A percentile compares a stretch with the other conserved stretches of the same genome.
These are phyloP conservation scores for Penicillium sp. DNA, from an alignment of 2,329 filamentous ascomycete species.

Conservation along the genomic window DNA sequence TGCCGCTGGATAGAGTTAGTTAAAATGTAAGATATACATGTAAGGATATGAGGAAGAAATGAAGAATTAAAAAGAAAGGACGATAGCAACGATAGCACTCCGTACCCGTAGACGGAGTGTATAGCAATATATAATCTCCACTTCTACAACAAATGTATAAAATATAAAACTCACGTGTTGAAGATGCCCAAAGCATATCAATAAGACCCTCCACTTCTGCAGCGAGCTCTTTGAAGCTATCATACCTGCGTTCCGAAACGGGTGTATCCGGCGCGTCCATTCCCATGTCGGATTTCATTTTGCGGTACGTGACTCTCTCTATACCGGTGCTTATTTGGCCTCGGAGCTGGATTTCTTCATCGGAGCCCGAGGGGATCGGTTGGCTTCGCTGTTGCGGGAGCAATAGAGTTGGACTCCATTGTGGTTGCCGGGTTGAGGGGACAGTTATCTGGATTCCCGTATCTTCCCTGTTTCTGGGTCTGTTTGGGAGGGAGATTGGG, in stretches of 20 bases:
- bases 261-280: constrained; percentile 28
- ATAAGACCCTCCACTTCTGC: constrained; percentile 71
- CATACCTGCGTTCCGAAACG: constrained; percentile 51
- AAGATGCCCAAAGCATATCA: constrained; percentile 81
- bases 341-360: constrained; percentile 51
- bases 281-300: constrained; percentile 41
- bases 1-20: constrained; percentile 52
- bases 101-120: too few species aligned
- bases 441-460: neutral
- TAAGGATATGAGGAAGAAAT: neutral
- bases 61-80: too few species aligned
- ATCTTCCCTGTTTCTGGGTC: neutral
- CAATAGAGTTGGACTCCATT: constrained; percentile 30
- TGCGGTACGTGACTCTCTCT: constrained; percentile 20
- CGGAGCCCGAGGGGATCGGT: constrained; percentile 55
- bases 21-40: neutral
- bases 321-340: constrained; percentile 16
- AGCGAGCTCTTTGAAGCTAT: constrained; percentile 66
- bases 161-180: constrained; percentile 65
- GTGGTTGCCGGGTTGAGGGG: neutral
- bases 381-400: constrained; percentile 53
- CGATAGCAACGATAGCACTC: neutral
- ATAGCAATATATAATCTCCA: neutral
- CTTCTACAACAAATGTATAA: neutral
- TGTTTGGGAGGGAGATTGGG: constrained; percentile 1